Evolutionary conservation across 805 yeast species (phyloP), one percentile per base, ranked within the genome.

Genomic region (Saccharomyces eubayanus): DNA sequence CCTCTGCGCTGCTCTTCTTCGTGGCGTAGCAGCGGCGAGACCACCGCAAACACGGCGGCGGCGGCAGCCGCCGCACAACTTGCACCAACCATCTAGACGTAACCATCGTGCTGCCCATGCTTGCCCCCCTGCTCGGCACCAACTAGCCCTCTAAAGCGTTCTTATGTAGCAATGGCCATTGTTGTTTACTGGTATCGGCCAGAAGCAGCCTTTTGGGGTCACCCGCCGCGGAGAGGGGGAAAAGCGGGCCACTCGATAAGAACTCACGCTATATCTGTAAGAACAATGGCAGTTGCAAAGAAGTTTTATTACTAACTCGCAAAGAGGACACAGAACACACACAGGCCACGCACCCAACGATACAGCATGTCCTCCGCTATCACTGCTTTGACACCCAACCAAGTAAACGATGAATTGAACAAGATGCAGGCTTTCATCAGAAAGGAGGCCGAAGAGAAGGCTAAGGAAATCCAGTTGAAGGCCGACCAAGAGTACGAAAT

Each of bases 401-500:
- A 91, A 90, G 98, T 92, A 62, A 90, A 87, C 68, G 89, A 89
- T 64, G 99, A 94, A 78, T 87, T 94, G 73, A 84, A 85, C 72
- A 94, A 94, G 79, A 94, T 94, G 97, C 96, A 92, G 71, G 91
- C 95, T 69, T 94, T 94, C 84, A 94, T 94, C 81, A 89, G 87
- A 76, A 94, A 92, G 81, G 99, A 94, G 77, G 99, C 99, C 43
- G 96, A 91, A 67, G 99, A 94, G 73, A 94, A 94, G 77, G 97
- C 98, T 62, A 89, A 88, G 72, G 99, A 94, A 74, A 90, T 94
- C 68, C 84, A 80, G 70, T 78, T 94, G 66, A 95, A 94, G 77
- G 97, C 98, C 47, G 96, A 95, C 71, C 99, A 94, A 74, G 99
- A 94, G 76, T 94, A 92, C 71, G 98, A 94, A 74, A 91, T 94